Percentiles rank a stretch among this genome's conserved stretches.
These are phyloP conservation scores for Elongisporangium anandrum DNA, from an alignment of 352 stramenopile species.

Conservation along the genomic window DNA sequence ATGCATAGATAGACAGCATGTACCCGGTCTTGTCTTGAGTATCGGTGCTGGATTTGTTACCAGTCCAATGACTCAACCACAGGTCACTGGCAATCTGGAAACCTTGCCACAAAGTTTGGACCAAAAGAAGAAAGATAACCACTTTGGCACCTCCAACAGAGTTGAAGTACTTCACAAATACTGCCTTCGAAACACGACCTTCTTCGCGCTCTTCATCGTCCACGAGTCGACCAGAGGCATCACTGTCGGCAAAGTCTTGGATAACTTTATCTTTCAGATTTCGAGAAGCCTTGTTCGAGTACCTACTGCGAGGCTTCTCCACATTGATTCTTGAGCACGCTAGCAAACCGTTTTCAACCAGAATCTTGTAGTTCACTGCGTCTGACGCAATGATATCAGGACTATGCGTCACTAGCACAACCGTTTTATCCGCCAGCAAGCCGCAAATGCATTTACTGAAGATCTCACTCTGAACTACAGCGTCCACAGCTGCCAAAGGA, in stretches of 20 bases:
- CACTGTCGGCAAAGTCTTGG: too few species aligned
- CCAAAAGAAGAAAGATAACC: slow-evolving; percentile 3
- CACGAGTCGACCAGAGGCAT: slow-evolving; percentile 22
- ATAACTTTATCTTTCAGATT: too few species aligned
- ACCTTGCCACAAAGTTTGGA: slow-evolving; percentile 17
- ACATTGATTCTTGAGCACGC: too few species aligned
- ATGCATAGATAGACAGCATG: slow-evolving; percentile 6
- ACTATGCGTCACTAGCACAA: slow-evolving; percentile 90
- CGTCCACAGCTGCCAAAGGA: slow-evolving; percentile 63
- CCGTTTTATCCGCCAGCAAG: slow-evolving; percentile 31
- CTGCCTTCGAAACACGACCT: too few species aligned
- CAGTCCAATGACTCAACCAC: slow-evolving; percentile 24
- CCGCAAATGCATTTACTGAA: slow-evolving; percentile 50
- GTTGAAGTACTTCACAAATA: slow-evolving; percentile 23
- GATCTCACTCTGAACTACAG: slow-evolving; percentile 86
- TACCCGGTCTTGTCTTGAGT: slow-evolving; percentile 71
- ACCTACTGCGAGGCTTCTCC: too few species aligned
- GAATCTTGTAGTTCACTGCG: slow-evolving; percentile 13
- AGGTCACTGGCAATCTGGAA: slow-evolving; percentile 22
- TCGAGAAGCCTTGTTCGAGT: too few species aligned
- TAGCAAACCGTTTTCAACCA: slow-evolving; percentile 4
- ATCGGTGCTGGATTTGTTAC: not conserved
- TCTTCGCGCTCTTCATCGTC: slow-evolving; percentile 26
- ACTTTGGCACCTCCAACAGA: slow-evolving; percentile 20
- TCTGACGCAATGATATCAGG: slow-evolving; percentile 36